Percentiles rank a stretch among this genome's conserved stretches.
phyloP scores from a whole-genome alignment of 495 filamentous ascomycete genomes.

The Penicillium maclennaniae region DNA sequence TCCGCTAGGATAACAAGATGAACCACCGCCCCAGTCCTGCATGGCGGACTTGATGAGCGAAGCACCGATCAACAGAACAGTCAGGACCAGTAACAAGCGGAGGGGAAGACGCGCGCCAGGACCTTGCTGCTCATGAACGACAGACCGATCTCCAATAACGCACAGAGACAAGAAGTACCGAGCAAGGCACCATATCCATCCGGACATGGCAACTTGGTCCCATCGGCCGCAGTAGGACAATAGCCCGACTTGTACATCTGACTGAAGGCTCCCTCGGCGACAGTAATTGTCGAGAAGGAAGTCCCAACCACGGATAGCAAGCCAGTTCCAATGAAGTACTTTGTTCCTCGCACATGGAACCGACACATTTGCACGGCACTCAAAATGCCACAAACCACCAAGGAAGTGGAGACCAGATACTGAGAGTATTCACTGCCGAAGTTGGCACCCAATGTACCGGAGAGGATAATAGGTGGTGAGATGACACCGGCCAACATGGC shows the following conservation, averaged over 20 bases:
- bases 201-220: constrained; percentile 71
- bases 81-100: constrained; percentile 85
- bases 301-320: constrained; percentile 85
- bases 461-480: constrained; percentile 76
- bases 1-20: constrained; percentile 58
- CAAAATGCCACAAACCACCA: constrained; percentile 81
- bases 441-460: constrained; percentile 61
- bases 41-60: constrained; percentile 73
- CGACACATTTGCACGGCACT: constrained; percentile 79
- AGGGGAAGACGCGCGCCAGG: constrained; percentile 78
- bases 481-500: constrained; percentile 71
- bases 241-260: constrained; percentile 86
- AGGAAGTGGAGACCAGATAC: constrained; percentile 84
- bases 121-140: constrained; percentile 57
- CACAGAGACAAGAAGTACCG: constrained; percentile 62
- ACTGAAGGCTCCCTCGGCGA: constrained; percentile 68
- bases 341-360: constrained; percentile 75
- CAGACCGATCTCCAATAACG: constrained; percentile 41
- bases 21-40: constrained; percentile 80
- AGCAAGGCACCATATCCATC: constrained; percentile 81
- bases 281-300: constrained; percentile 82
- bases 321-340: constrained; percentile 84
- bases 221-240: constrained; percentile 62
- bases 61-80: constrained; percentile 74
- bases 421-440: constrained; percentile 56